Evolutionary conservation across 2,329 filamentous ascomycete species (phyloP).

Genomic region (Xylaria sp.): DNA sequence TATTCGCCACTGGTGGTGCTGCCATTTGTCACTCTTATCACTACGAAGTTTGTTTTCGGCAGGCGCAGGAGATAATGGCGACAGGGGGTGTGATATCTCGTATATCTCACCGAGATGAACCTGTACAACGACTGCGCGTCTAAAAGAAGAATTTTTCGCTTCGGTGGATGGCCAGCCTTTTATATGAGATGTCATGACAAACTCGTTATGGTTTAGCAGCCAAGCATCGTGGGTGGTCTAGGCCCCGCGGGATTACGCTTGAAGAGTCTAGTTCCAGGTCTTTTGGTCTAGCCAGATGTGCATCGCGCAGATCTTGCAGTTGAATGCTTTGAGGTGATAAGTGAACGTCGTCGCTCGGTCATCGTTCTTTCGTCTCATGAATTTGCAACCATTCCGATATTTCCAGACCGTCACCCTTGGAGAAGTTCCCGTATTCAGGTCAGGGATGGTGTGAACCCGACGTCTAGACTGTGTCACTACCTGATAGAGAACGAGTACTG

Average conservation of each 20-base stretch:
- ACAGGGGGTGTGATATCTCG: conserved; percentile 10
- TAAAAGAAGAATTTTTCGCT: conserved; percentile 9
- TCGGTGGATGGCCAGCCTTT: conserved; percentile 10
- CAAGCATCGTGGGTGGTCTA: conserved; percentile 20
- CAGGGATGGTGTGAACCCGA: background rate
- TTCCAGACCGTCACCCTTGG: too few species aligned
- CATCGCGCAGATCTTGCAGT: conserved; percentile 11
- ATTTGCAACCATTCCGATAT: background rate
- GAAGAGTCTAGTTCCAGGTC: background rate
- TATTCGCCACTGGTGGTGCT: conserved; percentile 14
- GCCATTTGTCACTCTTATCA: conserved; percentile 16
- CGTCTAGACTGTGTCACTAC: background rate
- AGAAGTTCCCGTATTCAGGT: conserved; percentile 3
- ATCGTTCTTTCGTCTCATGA: background rate
- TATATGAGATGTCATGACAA: conserved; percentile 9
- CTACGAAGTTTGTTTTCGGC: background rate
- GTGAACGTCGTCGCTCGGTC: background rate
- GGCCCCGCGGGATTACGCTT: conserved; percentile 8
- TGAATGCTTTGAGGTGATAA: background rate
- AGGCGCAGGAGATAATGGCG: background rate
- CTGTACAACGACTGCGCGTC: background rate
- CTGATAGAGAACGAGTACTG: background rate
- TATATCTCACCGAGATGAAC: conserved; percentile 7
- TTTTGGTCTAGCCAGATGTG: conserved; percentile 1
- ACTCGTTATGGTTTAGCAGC: conserved; percentile 21